Conservation (phyloP, 2,329 filamentous ascomycete genomes). For the Sphaerulina populicola region DNA sequence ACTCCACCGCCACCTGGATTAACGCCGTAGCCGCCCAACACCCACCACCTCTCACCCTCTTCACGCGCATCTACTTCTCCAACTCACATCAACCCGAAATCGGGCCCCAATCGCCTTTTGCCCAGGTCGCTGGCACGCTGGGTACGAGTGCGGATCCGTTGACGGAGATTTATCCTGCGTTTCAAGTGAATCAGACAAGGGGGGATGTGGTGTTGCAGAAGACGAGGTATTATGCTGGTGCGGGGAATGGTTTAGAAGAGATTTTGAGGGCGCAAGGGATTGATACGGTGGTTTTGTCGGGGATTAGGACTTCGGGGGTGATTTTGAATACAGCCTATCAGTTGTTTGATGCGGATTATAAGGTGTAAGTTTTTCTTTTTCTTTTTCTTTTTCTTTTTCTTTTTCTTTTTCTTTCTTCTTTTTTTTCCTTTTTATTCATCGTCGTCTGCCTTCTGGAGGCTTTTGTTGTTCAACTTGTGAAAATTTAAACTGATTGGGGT, state of each 20-base stretch:
- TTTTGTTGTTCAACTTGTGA: too few relatives aligned
- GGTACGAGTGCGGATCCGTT: slow-evolving; percentile 26
- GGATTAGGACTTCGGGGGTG: slow-evolving; percentile 38
- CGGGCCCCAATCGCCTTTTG: slow-evolving; percentile 32
- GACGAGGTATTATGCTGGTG: slow-evolving; percentile 38
- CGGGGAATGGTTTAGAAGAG: slow-evolving; percentile 37
- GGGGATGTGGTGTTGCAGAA: slow-evolving; percentile 37
- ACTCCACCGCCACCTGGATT: slow-evolving; percentile 34
- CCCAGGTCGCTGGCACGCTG: slow-evolving; percentile 27
- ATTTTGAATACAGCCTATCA: slow-evolving; percentile 39
- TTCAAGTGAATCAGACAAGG: slow-evolving; percentile 28
- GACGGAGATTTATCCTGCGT: slow-evolving; percentile 32
- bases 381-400: too few relatives aligned
- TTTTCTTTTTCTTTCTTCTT: too few relatives aligned
- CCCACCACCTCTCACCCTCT: slow-evolving; percentile 34
- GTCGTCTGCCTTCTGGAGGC: too few relatives aligned
- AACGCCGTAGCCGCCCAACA: slow-evolving; percentile 34
- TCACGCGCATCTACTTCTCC: slow-evolving; percentile 35
- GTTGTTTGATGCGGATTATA: slow-evolving; percentile 40
- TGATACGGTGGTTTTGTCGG: slow-evolving; percentile 38
- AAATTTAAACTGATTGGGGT: not conserved
- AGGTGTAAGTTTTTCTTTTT: slow-evolving; percentile 28
- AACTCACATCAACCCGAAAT: slow-evolving; percentile 34
- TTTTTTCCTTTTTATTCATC: too few relatives aligned
- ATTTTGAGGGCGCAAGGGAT: slow-evolving; percentile 37